Base-by-base conservation (phyloP, 768 basidiomycete species). In the Collybiopsis luxurians region DNA sequence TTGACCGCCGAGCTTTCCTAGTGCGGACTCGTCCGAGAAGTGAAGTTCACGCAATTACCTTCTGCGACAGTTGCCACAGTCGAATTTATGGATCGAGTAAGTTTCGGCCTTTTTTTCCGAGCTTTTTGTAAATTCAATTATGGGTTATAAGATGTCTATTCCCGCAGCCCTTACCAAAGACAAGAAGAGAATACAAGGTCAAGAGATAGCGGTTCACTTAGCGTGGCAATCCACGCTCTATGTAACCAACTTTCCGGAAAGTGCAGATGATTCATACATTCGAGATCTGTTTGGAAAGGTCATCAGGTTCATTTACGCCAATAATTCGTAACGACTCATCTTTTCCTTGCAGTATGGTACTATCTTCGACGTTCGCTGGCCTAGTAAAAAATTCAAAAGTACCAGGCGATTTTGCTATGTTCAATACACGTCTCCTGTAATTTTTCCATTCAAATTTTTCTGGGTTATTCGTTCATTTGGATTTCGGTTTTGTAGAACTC, bases 291-390 rank as follows among this genome's bases (percentile, higher is more conserved):
- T 99, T 67, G 81, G 79, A 52, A 79, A 86, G 76, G 95, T 95
- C 58, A 46, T 79, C 63, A 34, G 39, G 5, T 12, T 40, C 24
- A 45, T 40, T 11, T 19, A 43, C 2, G n/a, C n/a, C n/a, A n/a
- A 11, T 10, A 43, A 40, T 31, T 30, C 21, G 19, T 43, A 49
- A 9, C 28, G 43, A 39, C 1, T 50, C 54, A 34, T 60, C 31
- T 24, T 42, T 57, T 45, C 64, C 53, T 36, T 24, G 1, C 55
- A 97, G 94, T 95, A 90, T 71, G 97, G 97, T 10, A 82, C 79
- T 4, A 81, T 99, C 53, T 91, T 98, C 59, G 95, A 98, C 61
- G 90, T 94, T 17, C 89, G 97, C 30, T 98, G 96, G 96, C 97
- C 97, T 4, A 95, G 93, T 72, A 95, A 95, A 67, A 97, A 97